Evolutionary conservation across 139 green algal species (phyloP), one percentile per base, ranked within the genome.

Genomic region (Pseudopediastrum boryanum): DNA sequence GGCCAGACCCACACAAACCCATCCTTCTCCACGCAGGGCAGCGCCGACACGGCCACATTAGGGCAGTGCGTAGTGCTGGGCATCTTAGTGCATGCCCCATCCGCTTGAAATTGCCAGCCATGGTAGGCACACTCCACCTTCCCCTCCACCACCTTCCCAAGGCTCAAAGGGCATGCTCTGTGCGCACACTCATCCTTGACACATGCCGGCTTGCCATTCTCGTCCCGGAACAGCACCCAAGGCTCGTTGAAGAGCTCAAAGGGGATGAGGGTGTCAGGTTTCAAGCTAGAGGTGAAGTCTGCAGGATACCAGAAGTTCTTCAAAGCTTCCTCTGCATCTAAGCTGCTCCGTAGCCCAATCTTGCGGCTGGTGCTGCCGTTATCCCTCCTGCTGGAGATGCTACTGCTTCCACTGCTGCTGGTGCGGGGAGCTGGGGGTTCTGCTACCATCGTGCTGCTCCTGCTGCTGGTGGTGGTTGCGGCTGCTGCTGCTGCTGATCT

Each of bases 1-100:
- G 94, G 93, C 92, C 92, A 98, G 27, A 98, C 90, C 90, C 93
- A 99, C 7, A 99, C 78, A 75, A 99, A 94, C 19, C 95, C 96
- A 52, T 98, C 95, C 42, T 88, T 87, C 87, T 99, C 96, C 0
- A 85, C 75, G 46, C 90, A 88, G 0, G 91, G 90, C 78, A 99
- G 82, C 33, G 91, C 75, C 0, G 82, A 71, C 42, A 99, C 94
- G 2, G 79, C 52, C n/a, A 98, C 88, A 61, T 88, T 88, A 27
- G 73, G 75, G 86, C 92, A 95, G 41, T 89, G 79, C 7, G 74
- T 64, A 8, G 92, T 98, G 36, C 85, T 94, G 8, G 96, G 96
- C 96, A 99, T 99, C 84, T 95, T 92, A 8, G 86, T 92, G 85
- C 94, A 98, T 80, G 84, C 50, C 5, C 96, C 96, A 5, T 77